Evolutionary conservation across 1,284 basidiomycete species (phyloP).

Genomic region (Fistulina hepatica): DNA sequence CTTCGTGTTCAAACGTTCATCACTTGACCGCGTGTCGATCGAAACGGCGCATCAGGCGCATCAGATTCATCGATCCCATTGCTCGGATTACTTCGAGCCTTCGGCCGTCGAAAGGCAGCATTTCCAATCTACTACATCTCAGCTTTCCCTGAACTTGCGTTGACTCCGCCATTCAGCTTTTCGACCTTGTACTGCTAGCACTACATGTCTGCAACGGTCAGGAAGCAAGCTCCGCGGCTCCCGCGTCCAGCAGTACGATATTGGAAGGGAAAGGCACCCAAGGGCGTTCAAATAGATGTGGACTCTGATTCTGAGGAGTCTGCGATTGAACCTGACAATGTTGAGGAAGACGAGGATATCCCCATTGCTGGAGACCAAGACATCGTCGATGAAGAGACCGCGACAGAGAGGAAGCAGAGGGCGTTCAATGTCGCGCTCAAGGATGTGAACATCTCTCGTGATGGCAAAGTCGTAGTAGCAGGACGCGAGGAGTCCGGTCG

Average conservation of each 20-base stretch:
- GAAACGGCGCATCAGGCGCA: too few species aligned
- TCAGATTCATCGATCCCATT: too few species aligned
- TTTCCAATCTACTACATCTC: too few species aligned
- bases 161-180: too few species aligned
- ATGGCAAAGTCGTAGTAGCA: constrained; percentile 67
- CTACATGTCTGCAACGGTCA: constrained; percentile 22
- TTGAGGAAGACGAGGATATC: constrained; percentile 45
- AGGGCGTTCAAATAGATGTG: constrained; percentile 43
- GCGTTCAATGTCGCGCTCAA: constrained; percentile 61
- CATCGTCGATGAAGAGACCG: constrained; percentile 31
- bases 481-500: constrained; percentile 64
- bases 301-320: constrained; percentile 56
- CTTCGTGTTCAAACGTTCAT: too few species aligned
- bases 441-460: constrained; percentile 66
- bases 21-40: too few species aligned
- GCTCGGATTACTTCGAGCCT: too few species aligned
- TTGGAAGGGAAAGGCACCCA: constrained; percentile 78
- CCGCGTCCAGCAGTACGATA: constrained; percentile 67
- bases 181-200: too few species aligned
- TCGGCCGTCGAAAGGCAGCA: too few species aligned
- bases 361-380: constrained; percentile 45
- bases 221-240: constrained; percentile 61
- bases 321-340: constrained; percentile 28
- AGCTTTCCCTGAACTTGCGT: too few species aligned
- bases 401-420: constrained; percentile 39